Conservation (phyloP, 805 yeast genomes). For the Starmerella floris region DNA sequence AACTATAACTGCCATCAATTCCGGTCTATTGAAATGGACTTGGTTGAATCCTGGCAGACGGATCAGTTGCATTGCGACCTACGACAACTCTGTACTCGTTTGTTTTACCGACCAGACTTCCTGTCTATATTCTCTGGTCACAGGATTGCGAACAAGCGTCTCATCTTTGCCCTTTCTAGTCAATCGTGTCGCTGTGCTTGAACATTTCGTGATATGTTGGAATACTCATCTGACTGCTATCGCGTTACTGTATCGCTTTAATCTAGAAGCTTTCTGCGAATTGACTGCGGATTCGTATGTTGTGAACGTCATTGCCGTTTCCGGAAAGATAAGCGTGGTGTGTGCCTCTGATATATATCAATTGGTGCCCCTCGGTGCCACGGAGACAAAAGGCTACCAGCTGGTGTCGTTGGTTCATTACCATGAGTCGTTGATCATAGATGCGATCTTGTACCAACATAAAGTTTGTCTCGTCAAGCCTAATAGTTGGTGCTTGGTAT, state of each 20-base stretch:
- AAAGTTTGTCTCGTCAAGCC: constrained; percentile 3
- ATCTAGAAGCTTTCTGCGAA: constrained; percentile 3
- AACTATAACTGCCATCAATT: neutral
- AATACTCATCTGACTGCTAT: neutral
- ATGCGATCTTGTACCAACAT: neutral
- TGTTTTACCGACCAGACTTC: neutral
- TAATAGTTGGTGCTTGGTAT: constrained; percentile 5
- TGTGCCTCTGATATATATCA: constrained; percentile 6
- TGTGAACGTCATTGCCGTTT: constrained; percentile 2
- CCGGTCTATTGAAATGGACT: neutral
- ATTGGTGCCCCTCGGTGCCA: neutral
- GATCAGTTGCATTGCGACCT: neutral
- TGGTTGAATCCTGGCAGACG: constrained; percentile 13
- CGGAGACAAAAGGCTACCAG: neutral
- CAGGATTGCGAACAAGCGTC: constrained; percentile 1
- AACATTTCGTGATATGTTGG: constrained; percentile 10
- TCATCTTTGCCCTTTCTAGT: neutral
- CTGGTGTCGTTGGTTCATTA: neutral
- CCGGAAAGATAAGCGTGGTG: constrained; percentile 3
- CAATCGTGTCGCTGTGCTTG: constrained; percentile 9
- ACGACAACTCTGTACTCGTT: constrained; percentile 4
- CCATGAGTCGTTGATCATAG: neutral
- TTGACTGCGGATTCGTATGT: constrained; percentile 4
- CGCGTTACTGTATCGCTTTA: constrained; percentile 8
- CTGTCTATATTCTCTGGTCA: neutral